Evolutionary conservation across 2,329 filamentous ascomycete genomes (phyloP), one percentile per base, ranked within the genome.

Genomic region (Periglandula ipomoeae): DNA sequence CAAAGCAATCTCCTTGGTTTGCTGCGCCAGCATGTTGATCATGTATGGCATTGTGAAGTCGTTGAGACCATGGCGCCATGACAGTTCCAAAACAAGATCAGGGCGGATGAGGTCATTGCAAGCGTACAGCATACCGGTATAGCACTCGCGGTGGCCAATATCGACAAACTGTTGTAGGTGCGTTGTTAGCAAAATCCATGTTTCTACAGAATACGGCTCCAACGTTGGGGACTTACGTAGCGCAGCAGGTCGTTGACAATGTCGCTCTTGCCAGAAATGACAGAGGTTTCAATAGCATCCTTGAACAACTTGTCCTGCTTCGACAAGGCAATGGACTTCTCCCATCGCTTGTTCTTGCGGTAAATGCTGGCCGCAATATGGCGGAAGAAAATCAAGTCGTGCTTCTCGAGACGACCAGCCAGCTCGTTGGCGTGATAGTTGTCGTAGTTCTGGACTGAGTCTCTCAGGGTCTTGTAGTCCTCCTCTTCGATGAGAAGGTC

Each of bases 41-140:
- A 98, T 94, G 76, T 95, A 98, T 17, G 93, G 93, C 94, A 98
- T 98, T 43, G 90, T 95, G 72, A 95, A 98, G 73, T 98, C 93
- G 60, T 84, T 82, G 35, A 98, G 84, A 52, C 89, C 89, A 65
- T 95, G 78, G 59, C 93, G 91, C 93, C 93, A 98, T 51, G 93
- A 97, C 50, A 98, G 80, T 73, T 98, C 93, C 68, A 98, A 81
- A 51, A 98, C 85, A 46, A 94, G 76, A 63, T 97, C 89, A 3
- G 94, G 85, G 17, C 89, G 88, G 58, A 98, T 90, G 53, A 98
- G 85, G 51, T 97, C 93, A 70, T 98, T 95, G 77, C 93, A 98
- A 46, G 94, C 85, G 65, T 98, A 98, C 44, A 98, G 79, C 90
- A 98, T 98, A 64, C 90, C 94, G n/a, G 96, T 93, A 65, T 95